Percentiles rank a stretch among this genome's conserved stretches.
phyloP scores from a whole-genome alignment of 2,329 filamentous ascomycete species.

The Colletotrichum cordylinicola region DNA sequence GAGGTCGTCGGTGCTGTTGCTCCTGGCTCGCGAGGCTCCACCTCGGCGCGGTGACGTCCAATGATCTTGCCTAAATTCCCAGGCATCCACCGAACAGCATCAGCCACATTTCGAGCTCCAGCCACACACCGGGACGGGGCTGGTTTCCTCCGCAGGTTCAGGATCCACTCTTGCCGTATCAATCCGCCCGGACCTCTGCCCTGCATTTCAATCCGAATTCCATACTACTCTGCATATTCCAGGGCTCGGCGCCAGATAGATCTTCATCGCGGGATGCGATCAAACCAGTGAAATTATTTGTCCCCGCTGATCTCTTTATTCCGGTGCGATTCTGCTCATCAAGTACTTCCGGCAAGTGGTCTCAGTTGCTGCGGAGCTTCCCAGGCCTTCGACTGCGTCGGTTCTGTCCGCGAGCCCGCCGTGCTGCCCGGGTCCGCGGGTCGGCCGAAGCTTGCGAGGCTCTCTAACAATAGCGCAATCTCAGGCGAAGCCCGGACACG shows the following conservation, averaged over 20 bases:
- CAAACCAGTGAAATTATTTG: background rate
- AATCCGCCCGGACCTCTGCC: background rate
- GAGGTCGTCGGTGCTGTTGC: background rate
- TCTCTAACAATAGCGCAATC: background rate
- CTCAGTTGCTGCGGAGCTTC: background rate
- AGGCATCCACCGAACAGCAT: background rate
- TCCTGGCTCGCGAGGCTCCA: conserved; percentile 13
- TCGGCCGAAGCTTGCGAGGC: background rate
- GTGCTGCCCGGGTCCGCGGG: background rate
- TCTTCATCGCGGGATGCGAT: background rate
- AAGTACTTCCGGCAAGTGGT: background rate
- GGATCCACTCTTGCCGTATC: background rate
- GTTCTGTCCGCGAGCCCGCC: background rate
- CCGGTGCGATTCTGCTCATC: background rate
- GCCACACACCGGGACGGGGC: background rate
- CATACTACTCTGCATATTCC: background rate
- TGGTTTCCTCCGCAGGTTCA: background rate
- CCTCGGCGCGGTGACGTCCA: conserved; percentile 17
- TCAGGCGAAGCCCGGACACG: background rate
- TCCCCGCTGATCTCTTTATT: background rate
- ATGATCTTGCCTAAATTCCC: conserved; percentile 1
- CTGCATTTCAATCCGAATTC: background rate
- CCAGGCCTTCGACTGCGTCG: background rate
- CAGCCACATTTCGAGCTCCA: background rate
- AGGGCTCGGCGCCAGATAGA: background rate